Percentiles rank a stretch among this genome's conserved stretches.
Evolutionary conservation across 2,329 filamentous ascomycete species (phyloP).

Genomic region (Paracamarosporium sp.): DNA sequence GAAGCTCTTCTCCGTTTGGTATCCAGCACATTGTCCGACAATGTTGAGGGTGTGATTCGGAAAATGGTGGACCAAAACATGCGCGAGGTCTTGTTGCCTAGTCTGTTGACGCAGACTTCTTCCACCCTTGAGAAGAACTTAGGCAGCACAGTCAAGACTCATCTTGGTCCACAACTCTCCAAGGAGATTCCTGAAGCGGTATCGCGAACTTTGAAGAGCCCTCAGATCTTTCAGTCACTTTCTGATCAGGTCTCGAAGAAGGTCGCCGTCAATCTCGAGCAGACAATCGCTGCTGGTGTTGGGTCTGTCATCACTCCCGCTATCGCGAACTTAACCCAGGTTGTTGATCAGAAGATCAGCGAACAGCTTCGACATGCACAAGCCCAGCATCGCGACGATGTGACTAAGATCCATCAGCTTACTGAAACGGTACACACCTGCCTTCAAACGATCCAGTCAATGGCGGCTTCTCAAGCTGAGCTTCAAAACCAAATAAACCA

Average conservation of each 20-base stretch:
- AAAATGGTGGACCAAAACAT: conserved; percentile 80
- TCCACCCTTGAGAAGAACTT: conserved; percentile 76
- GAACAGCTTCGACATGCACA: conserved; percentile 61
- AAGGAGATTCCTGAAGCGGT: conserved; percentile 77
- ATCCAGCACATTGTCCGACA: conserved; percentile 72
- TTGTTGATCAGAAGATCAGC: conserved; percentile 69
- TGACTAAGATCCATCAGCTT: conserved; percentile 76
- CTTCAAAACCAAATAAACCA: conserved; percentile 65
- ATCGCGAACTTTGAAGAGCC: conserved; percentile 72
- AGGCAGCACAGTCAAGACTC: conserved; percentile 69
- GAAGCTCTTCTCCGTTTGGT: conserved; percentile 73
- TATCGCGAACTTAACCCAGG: conserved; percentile 70
- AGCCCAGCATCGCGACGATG: conserved; percentile 59
- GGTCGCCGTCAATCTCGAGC: conserved; percentile 72
- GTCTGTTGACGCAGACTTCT: conserved; percentile 69
- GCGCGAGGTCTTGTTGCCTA: conserved; percentile 76
- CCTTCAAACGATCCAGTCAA: conserved; percentile 71
- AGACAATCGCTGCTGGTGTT: conserved; percentile 65
- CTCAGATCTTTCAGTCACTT: conserved; percentile 74
- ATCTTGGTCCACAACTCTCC: conserved; percentile 70
- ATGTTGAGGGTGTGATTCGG: conserved; percentile 76
- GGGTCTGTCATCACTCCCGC: conserved; percentile 65
- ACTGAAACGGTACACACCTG: conserved; percentile 70
- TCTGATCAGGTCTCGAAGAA: conserved; percentile 74
- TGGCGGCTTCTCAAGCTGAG: conserved; percentile 72